phyloP scores from a whole-genome alignment of 202 grass and related monocot genomes.

The Cymbopogon flexuosus region DNA sequence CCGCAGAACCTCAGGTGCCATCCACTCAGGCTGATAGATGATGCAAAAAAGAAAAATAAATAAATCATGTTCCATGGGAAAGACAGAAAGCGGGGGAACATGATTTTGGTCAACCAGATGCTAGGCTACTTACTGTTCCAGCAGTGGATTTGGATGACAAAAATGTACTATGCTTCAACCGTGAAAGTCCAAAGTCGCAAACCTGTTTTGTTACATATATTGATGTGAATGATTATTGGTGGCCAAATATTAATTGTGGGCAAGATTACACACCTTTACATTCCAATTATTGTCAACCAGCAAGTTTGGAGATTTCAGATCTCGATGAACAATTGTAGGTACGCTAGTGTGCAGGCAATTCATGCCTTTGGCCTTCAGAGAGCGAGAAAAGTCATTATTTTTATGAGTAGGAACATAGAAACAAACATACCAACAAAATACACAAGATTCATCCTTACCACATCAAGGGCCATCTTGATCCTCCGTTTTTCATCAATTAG shows the following conservation, averaged over 20 bases:
- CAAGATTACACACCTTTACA: constrained; percentile 67
- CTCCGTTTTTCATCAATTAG: constrained; percentile 95
- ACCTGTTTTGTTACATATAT: constrained; percentile 52
- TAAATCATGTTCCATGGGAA: constrained; percentile 1
- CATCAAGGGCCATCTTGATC: constrained; percentile 99
- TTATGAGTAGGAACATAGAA: constrained; percentile 23
- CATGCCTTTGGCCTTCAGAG: constrained; percentile 89
- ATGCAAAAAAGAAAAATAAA: constrained; percentile 20
- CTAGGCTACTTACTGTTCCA: constrained; percentile 72
- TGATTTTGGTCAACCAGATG: constrained; percentile 5
- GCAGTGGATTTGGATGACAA: constrained; percentile 98
- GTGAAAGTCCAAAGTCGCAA: constrained; percentile 97
- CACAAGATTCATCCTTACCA: constrained; percentile 55
- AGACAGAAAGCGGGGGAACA: background rate
- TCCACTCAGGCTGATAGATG: constrained; percentile 86
- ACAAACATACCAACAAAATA: constrained; percentile 36
- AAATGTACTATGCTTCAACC: constrained; percentile 97
- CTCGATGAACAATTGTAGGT: constrained; percentile 94
- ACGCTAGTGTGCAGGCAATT: constrained; percentile 90
- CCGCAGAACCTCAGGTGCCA: constrained; percentile 94
- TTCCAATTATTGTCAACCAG: constrained; percentile 98
- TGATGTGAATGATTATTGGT: constrained; percentile 2
- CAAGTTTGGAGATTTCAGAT: constrained; percentile 99
- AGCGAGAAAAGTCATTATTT: constrained; percentile 24
- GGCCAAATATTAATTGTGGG: constrained; percentile 28